Conservation (phyloP, 495 filamentous ascomycete species). For the Baudoinia panamericana region DNA sequence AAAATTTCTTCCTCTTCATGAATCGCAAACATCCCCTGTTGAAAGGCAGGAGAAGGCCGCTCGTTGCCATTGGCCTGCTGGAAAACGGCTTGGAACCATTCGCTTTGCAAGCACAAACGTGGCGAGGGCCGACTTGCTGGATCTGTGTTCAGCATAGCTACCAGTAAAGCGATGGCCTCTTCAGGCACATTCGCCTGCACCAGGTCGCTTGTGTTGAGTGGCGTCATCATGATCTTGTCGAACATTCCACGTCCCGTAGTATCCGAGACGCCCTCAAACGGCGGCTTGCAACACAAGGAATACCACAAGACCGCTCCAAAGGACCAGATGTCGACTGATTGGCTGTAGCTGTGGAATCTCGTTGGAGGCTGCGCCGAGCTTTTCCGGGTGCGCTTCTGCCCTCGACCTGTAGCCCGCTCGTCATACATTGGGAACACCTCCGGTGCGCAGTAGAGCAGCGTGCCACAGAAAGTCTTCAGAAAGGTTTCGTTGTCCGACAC, state of each 20-base stretch:
- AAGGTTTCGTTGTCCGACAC: constrained; percentile 72
- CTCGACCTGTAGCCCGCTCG: constrained; percentile 17
- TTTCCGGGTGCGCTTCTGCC: constrained; percentile 40
- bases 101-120: constrained; percentile 46
- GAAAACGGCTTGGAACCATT: constrained; percentile 46
- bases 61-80: neutral
- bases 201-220: constrained; percentile 50
- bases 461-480: constrained; percentile 91
- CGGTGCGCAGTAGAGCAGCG: constrained; percentile 86
- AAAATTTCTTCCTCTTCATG: constrained; percentile 41
- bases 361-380: constrained; percentile 31
- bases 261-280: constrained; percentile 57
- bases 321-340: constrained; percentile 91
- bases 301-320: constrained; percentile 82
- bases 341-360: constrained; percentile 46
- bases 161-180: constrained; percentile 56
- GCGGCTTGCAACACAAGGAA: constrained; percentile 57
- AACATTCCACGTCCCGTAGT: constrained; percentile 51
- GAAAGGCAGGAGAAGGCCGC: neutral
- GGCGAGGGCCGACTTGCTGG: constrained; percentile 57
- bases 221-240: constrained; percentile 65
- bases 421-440: constrained; percentile 82
- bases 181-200: constrained; percentile 43
- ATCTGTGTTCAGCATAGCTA: constrained; percentile 58
- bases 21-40: constrained; percentile 31